Evolutionary conservation across 768 basidiomycete genomes (phyloP).

Genomic region (Galerina sulciceps): DNA sequence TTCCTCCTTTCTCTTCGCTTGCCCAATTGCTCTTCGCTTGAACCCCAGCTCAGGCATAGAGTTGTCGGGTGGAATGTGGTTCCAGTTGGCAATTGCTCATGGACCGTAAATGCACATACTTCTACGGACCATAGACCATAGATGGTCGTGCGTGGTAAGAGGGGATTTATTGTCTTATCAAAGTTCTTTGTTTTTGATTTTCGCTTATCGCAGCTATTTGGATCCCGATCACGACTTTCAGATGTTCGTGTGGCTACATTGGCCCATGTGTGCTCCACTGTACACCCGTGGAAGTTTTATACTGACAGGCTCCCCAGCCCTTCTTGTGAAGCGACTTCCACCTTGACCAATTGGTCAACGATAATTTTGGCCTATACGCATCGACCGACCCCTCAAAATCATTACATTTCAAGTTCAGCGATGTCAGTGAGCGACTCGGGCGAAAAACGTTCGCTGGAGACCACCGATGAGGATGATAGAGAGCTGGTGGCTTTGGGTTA

Average conservation of each 20-base stretch:
- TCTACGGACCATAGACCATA: too few species aligned
- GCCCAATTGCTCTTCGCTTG: too few species aligned
- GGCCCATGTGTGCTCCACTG: conserved; percentile 18
- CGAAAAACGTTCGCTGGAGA: conserved; percentile 22
- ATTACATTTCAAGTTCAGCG: conserved; percentile 7
- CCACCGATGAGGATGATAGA: conserved; percentile 61
- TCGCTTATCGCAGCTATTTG: conserved; percentile 14
- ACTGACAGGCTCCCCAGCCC: background rate
- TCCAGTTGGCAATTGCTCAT: too few species aligned
- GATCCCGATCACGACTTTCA: conserved; percentile 13
- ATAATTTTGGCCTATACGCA: conserved; percentile 7
- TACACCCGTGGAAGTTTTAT: conserved; percentile 10
- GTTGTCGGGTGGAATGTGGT: too few species aligned
- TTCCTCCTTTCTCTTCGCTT: too few species aligned
- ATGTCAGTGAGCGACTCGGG: conserved; percentile 19
- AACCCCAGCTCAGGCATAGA: too few species aligned
- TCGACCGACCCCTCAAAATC: conserved; percentile 6
- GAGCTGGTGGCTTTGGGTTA: conserved; percentile 71
- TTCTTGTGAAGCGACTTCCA: conserved; percentile 6
- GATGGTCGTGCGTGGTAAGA: too few species aligned
- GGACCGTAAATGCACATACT: too few species aligned
- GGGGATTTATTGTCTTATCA: background rate
- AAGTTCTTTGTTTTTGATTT: background rate
- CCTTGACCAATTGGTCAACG: background rate
- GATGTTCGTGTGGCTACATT: conserved; percentile 10